Base-by-base conservation (phyloP, 306 rosid species). In the Cicer yamashitae region DNA sequence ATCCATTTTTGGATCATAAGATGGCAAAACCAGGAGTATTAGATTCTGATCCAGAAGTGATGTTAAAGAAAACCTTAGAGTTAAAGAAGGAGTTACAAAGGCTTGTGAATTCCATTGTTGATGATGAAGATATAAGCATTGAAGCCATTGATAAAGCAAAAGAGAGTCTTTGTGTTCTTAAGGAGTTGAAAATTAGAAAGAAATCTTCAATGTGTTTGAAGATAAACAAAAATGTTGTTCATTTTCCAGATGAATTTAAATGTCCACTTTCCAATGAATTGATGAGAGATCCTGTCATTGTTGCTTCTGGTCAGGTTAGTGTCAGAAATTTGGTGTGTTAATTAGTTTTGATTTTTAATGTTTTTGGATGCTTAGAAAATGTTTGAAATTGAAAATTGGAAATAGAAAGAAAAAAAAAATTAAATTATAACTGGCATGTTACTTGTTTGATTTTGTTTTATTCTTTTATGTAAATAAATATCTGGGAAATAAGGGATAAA, bases 231-330 rank as follows among this genome's bases (percentile, higher is more conserved):
- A 72, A 76, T 71, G 78, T 84, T 37, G 10, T 82, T 25, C 30
- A 25, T 18, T 91, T 84, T 48, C 97, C 97, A 2, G 89, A 86
- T 12, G 96, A 89, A 72, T 93, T 91, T 64, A 87, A 85, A 7
- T 93, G 98, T 57, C 98, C 98, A 1, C 88, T 93, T 64, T 93
- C 97, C 61, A 87, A 87, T 45, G 96, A 93, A 56, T 81, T 93
- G 84, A 93, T 93, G 98, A 87, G 84, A 89, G 98, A 93, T 88
- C 98, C 98, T 74, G 97, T 93, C 64, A 82, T 91, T 82, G 88
- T 89, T 7, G 86, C 93, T 56, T 81, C 97, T 39, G 97, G 98
- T 38, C 89, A 91, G 98, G 97, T 93, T 77, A 62, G 96, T 83
- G 4, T 47, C 70, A 53, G 7, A 71, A 67, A 75, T 81, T 70